Evolutionary conservation across 495 filamentous ascomycete species (phyloP), one percentile per base, ranked within the genome.

Genomic region (Antarctomyces pellizariae): DNA sequence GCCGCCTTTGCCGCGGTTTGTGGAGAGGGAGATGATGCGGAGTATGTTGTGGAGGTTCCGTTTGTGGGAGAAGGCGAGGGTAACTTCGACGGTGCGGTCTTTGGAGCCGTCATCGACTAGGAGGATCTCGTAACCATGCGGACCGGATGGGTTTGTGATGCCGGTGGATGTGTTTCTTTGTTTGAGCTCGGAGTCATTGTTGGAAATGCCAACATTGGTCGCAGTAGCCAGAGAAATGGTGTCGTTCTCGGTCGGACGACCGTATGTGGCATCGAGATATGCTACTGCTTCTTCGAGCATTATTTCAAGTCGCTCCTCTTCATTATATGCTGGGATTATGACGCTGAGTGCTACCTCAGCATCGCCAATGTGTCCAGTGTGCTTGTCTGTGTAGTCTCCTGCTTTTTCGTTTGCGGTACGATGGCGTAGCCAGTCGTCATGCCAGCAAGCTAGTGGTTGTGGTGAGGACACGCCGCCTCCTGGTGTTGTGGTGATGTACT

Each of bases 291-390:
- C 86, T 36, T 82, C 69, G 10, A 99, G 57, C 62, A 90, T 91
- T 5, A 67, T 67, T 4, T 60, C 54, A 11, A 99, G 56, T 8
- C 86, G 67, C 30, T 76, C 60, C 36, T 78, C 67, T 37, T 99
- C 86, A 46, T 99, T 95, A 57, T 78, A 99, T 4, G 86, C 86
- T 0, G 86, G 86, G 25, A 97, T 72, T 2, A 97, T 78, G 2
- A 95, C 67, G 28, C 74, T 84, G 56, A 97, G 67, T 44, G 64
- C 64, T 5, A 79, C 39, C 13, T 69, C 61, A 0, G 70, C 50
- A 3, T 53, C 50, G 17, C 56, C 52, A 17, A 63, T 48, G 2
- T 44, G 38, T 7, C 42, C 38, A 4, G 35, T 28, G 13, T 38
- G 30, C 17, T 13, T 33, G 18, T 55, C 49, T 2, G 54, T 38